Evolutionary conservation across 2,329 filamentous ascomycete genomes (phyloP), one percentile per base, ranked within the genome.

Genomic region (Hypoxylon sp.): DNA sequence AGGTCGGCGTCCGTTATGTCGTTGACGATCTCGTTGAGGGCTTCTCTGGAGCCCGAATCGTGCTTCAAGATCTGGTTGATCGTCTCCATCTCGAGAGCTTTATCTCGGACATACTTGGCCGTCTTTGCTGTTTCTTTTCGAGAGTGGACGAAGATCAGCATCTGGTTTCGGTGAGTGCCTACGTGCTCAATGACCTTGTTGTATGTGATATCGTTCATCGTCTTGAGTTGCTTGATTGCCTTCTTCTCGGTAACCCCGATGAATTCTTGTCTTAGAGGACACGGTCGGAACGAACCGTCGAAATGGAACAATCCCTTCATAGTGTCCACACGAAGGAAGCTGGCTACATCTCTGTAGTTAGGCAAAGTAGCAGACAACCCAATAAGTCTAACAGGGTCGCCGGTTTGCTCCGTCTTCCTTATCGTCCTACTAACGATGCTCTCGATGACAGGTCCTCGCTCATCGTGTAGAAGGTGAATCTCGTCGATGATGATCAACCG

Each of bases 191-290:
- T 85, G 23, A 97, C 93, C 75, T 99, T 99, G 64, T 88, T 96
- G 75, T 99, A 99, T 55, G 92, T 97, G 51, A 99, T 93, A 68
- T 99, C 95, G 71, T 99, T 99, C 95, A 99, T 99, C 0, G 91
- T 96, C 82, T 98, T 97, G 51, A 99, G 81, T 74, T 99, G 95
- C 77, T 98, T 99, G 78, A 99, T 99, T 4, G 95, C 91, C 74
- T 98, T 98, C 78, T 95, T 96, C 67, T 99, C 95, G 0, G 94
- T 97, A 38, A 99, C 90, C 49, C 95, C 95, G 66, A 99, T 91
- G 71, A 98, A 99, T 74, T 99, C 96, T 73, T 99, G 95, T 69
- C 91, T 92, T 67, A 99, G 77, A 1, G 95, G 95, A 73, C 95
- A 99, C 60, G 95, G 96, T 67, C 95, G 85, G 80, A 88, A 99